Percentiles rank a stretch among this genome's conserved stretches.
These are phyloP conservation scores for Jackrogersella minutella DNA, from an alignment of 495 filamentous ascomycete genomes.

Conservation along the genomic window DNA sequence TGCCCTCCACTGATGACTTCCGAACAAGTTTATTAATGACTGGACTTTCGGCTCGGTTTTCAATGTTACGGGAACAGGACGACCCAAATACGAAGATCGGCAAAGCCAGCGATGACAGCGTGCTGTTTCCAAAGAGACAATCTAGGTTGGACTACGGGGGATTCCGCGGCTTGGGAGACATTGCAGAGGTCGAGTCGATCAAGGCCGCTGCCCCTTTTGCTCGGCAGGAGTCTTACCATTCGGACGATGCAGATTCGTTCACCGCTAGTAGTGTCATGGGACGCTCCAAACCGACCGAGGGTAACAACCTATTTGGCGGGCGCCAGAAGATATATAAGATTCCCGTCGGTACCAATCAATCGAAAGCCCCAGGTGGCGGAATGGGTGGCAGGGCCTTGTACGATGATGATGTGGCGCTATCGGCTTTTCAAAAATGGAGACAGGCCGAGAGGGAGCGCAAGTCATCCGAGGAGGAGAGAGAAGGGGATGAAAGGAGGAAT, in stretches of 20 bases:
- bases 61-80: slow-evolving; percentile 93
- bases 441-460: slow-evolving; percentile 63
- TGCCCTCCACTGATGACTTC: slow-evolving; percentile 89
- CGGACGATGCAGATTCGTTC: slow-evolving; percentile 69
- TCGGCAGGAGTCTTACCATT: slow-evolving; percentile 61
- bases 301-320: slow-evolving; percentile 94
- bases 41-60: slow-evolving; percentile 92
- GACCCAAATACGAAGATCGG: slow-evolving; percentile 86
- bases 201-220: slow-evolving; percentile 64
- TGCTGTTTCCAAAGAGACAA: slow-evolving; percentile 81
- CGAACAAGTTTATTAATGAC: slow-evolving; percentile 98
- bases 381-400: slow-evolving; percentile 79
- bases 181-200: slow-evolving; percentile 86
- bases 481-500: slow-evolving; percentile 50
- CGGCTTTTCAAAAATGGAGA: slow-evolving; percentile 78
- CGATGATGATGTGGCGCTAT: slow-evolving; percentile 83
- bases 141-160: slow-evolving; percentile 67
- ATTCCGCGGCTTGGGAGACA: slow-evolving; percentile 70
- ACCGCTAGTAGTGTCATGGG: slow-evolving; percentile 76
- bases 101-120: slow-evolving; percentile 93
- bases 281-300: slow-evolving; percentile 82
- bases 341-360: slow-evolving; percentile 60
- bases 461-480: slow-evolving; percentile 51
- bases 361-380: slow-evolving; percentile 50
- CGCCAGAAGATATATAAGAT: slow-evolving; percentile 97